Evolutionary conservation across 805 yeast species (phyloP).

Genomic region (Cyberlindnera mycetangii): DNA sequence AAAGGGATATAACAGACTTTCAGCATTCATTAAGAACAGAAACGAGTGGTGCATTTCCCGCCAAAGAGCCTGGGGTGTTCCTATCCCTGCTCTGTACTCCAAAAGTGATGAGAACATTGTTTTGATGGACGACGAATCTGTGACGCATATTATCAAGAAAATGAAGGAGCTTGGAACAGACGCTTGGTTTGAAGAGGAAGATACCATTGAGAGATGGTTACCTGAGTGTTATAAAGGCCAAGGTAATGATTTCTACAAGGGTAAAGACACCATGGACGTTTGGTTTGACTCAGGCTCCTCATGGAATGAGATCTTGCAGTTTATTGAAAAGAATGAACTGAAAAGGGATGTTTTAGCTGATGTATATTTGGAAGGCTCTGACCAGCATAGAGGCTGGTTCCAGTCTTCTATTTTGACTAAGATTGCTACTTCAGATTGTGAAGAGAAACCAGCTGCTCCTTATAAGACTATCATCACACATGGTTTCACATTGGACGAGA

Average conservation of each 20-base stretch:
- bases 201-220: slow-evolving; percentile 63
- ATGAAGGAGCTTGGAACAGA: slow-evolving; percentile 64
- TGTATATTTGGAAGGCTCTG: slow-evolving; percentile 94
- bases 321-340: slow-evolving; percentile 34
- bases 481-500: slow-evolving; percentile 87
- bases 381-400: slow-evolving; percentile 99
- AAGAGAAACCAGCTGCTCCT: slow-evolving; percentile 46
- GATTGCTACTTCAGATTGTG: slow-evolving; percentile 45
- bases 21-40: slow-evolving; percentile 70
- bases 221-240: slow-evolving; percentile 47
- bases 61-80: slow-evolving; percentile 98
- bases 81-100: slow-evolving; percentile 81
- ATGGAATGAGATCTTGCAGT: slow-evolving; percentile 63
- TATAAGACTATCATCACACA: slow-evolving; percentile 80
- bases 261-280: slow-evolving; percentile 94
- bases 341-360: slow-evolving; percentile 57
- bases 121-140: slow-evolving; percentile 51
- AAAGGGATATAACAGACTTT: slow-evolving; percentile 65
- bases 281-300: slow-evolving; percentile 98
- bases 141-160: slow-evolving; percentile 53
- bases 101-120: slow-evolving; percentile 56
- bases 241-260: slow-evolving; percentile 52
- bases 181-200: slow-evolving; percentile 71
- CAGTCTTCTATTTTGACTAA: slow-evolving; percentile 87
- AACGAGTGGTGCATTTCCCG: slow-evolving; percentile 98